Conservation (phyloP, 495 filamentous ascomycete genomes). For the Talaromyces trachyspermus region DNA sequence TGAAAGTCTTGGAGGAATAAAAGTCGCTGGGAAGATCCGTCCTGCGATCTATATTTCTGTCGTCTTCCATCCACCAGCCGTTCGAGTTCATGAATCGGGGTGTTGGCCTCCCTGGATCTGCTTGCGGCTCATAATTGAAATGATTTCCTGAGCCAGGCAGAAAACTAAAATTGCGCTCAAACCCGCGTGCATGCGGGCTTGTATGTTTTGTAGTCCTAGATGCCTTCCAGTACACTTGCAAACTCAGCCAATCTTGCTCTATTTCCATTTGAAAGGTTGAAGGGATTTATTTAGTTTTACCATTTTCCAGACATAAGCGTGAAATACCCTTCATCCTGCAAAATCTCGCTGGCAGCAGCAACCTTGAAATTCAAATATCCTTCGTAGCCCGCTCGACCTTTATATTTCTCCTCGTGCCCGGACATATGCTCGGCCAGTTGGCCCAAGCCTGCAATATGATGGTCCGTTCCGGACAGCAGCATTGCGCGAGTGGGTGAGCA, state of each 20-base stretch:
- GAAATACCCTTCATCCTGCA: conserved; percentile 45
- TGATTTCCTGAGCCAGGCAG: conserved; percentile 32
- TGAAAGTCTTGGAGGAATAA: conserved; percentile 28
- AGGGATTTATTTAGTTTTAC: conserved; percentile 8
- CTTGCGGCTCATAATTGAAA: conserved; percentile 13
- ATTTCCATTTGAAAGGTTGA: too few species aligned
- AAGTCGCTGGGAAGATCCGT: conserved; percentile 20
- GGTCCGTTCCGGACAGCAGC: conserved; percentile 46
- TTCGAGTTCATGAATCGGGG: neutral
- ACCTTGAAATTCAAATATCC: conserved; percentile 49
- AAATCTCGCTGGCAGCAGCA: conserved; percentile 42
- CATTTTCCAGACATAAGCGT: conserved; percentile 47
- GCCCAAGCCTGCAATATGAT: conserved; percentile 28
- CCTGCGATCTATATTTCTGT: conserved; percentile 19
- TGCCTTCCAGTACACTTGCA: conserved; percentile 24
- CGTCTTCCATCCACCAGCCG: conserved; percentile 23
- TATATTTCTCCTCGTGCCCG: conserved; percentile 17
- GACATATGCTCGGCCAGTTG: conserved; percentile 11
- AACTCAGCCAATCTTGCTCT: neutral
- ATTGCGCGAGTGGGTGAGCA: conserved; percentile 30
- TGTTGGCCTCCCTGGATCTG: neutral
- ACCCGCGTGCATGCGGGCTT: conserved; percentile 36
- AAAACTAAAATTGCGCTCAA: conserved; percentile 33
- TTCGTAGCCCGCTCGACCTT: conserved; percentile 44
- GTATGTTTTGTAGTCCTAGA: conserved; percentile 33